Conservation (phyloP, 768 basidiomycete species). For the Tricholoma saponaceum region DNA sequence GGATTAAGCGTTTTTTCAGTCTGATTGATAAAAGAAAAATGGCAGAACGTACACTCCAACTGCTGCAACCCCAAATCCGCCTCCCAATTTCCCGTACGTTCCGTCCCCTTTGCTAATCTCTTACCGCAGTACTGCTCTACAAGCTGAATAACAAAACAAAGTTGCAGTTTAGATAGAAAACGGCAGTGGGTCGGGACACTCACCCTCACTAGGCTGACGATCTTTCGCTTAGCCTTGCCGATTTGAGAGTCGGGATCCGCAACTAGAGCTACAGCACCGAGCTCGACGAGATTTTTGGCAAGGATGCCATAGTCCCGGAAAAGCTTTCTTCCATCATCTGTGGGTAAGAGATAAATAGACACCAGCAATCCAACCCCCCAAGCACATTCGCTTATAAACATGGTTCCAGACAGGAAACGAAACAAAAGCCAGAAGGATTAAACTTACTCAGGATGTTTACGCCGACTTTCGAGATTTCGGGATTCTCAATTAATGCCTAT, state of each 20-base stretch:
- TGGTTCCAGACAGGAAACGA: background rate
- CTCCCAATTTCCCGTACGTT: conserved; percentile 34
- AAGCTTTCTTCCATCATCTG: conserved; percentile 35
- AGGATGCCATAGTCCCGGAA: conserved; percentile 36
- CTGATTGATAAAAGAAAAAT: background rate
- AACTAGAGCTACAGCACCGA: conserved; percentile 25
- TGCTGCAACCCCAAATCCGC: conserved; percentile 17
- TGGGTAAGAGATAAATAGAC: background rate
- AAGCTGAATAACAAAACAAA: conserved; percentile 17
- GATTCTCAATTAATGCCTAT: conserved; percentile 28
- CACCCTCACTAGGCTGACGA: conserved; percentile 31
- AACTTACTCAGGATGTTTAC: conserved; percentile 29
- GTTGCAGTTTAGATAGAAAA: background rate
- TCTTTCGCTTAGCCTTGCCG: conserved; percentile 18
- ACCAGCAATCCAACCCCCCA: background rate
- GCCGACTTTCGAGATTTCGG: conserved; percentile 25
- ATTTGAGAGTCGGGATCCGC: conserved; percentile 21
- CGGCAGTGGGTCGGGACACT: background rate
- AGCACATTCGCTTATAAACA: background rate
- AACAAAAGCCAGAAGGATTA: background rate
- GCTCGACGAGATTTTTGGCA: conserved; percentile 29
- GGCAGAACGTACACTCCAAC: conserved; percentile 22
- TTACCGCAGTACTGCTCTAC: conserved; percentile 28
- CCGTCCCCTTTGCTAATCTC: conserved; percentile 23
- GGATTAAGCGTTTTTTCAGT: background rate